Evolutionary conservation across 73 alveolate species (phyloP), one percentile per base, ranked within the genome.

Genomic region (Tetrahymena thermophila): DNA sequence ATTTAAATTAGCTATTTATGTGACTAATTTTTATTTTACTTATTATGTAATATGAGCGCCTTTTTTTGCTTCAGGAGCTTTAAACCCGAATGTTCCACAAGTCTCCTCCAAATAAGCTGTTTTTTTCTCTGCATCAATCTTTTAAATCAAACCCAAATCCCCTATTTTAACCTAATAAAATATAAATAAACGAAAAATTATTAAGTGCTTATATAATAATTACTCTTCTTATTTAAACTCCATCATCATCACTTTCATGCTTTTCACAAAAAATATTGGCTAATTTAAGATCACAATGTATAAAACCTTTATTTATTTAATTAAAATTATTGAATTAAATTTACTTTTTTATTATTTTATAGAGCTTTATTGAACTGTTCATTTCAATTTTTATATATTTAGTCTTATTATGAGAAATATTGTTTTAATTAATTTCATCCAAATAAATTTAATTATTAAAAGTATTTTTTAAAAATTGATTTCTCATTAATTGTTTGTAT

Each of bases 251-350:
- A 58, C 96, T 97, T 43, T 96, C 97, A 25, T 96, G 96, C 43
- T 93, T 96, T n/a, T 96, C 96, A 35, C 97, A 93, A 94, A 98
- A 94, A 55, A 97, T 95, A 94, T 98, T 98, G 42, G 94, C 96
- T 42, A 97, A 95, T 94, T 98, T 98, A 34, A 98, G 56, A 94
- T 98, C 99, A 85, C 98, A 97, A 94, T 98, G 99, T 40, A 98
- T 98, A 57, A 85, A 95, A 28, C 97, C 97, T 85, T 42, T 5
- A 71, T 25, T 71, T 28, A 2, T n/a, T 17, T 2, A 71, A 71
- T 7, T 23, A 16, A 56, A 9, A n/a, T 3, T 56, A 25, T 56
- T 56, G 1, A 56, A 9, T 56, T 21, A n/a, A 37, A 4, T 4
- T 37, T 4, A 37, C 15, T 40, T 40, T 40, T 40, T 40, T 40